A percentile compares a stretch with the other conserved stretches of the same genome.
Evolutionary conservation across 1,284 basidiomycete species (phyloP).

Genomic region (Cutaneotrichosporon cavernicola): DNA sequence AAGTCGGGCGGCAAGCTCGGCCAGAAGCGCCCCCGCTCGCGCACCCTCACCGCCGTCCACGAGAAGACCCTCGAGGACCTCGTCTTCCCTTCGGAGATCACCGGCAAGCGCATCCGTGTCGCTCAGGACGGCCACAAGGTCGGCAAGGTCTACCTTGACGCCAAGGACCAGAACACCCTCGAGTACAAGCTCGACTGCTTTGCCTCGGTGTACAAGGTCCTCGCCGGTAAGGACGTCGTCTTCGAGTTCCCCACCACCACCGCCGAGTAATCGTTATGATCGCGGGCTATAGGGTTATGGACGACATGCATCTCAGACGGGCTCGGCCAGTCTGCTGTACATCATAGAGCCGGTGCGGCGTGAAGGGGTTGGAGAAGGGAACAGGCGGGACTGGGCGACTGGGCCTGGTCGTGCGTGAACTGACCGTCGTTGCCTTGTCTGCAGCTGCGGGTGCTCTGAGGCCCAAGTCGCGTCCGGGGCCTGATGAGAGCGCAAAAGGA

Average conservation of each 20-base stretch:
- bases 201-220: constrained; percentile 53
- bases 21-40: constrained; percentile 94
- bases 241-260: constrained; percentile 53
- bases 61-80: constrained; percentile 98
- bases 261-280: constrained; percentile 39
- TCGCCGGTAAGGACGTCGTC: constrained; percentile 54
- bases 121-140: constrained; percentile 86
- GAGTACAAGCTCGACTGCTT: constrained; percentile 83
- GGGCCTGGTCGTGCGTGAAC: not conserved
- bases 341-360: not conserved
- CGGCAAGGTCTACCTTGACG: constrained; percentile 96
- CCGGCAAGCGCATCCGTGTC: constrained; percentile 94
- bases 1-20: constrained; percentile 73
- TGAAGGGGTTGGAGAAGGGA: not conserved
- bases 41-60: constrained; percentile 96
- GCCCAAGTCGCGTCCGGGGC: no score
- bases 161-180: constrained; percentile 95
- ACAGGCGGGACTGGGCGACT: not conserved
- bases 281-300: constrained; percentile 26
- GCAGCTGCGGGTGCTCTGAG: not conserved
- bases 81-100: constrained; percentile 98
- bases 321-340: constrained; percentile 25
- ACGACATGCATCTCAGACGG: constrained; percentile 41
- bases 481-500: no score
- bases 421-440: not conserved